Evolutionary conservation across 306 rosid genomes (phyloP), one percentile per base, ranked within the genome.

Genomic region (Acacia confusa): DNA sequence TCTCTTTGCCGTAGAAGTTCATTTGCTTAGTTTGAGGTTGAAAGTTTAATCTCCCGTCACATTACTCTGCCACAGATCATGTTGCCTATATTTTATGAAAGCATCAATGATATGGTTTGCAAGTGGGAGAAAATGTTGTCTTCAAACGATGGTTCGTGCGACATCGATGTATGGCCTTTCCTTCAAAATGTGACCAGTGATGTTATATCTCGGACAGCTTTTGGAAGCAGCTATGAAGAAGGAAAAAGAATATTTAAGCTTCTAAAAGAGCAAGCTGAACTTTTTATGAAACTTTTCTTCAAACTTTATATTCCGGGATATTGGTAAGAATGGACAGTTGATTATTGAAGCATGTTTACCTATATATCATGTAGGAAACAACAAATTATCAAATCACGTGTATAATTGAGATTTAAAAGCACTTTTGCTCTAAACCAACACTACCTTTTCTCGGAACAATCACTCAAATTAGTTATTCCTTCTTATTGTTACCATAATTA

Each of bases 231-330:
- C 73, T 88, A 79, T 32, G 82, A 85, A 75, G 89, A 89, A 78
- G 91, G 93, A 76, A 82, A 9, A 43, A 80, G 76, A 82, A 87
- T 90, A 84, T 90, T 90, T 82, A 57, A 82, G 36, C 93, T 88
- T 69, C 77, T 66, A 28, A 84, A 7, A 34, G 91, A 87, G 50
- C 89, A 72, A 78, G 63, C 45, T 9, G n/a, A 64, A 75, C 70
- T 71, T 40, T 0, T 32, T 19, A 17, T 60, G 1, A 53, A 72
- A 72, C 6, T 44, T 20, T 0, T 14, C 0, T 52, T 17, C 4
- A 60, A 53, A 70, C 2, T 47, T 38, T 77, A 61, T 81, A 82
- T 90, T 63, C 91, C 93, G 0, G 85, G 87, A 60, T 86, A 84
- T 91, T 73, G 85, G 85, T 81, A 72, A 77, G 64, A 25, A 24